Evolutionary conservation across 257 asterid genomes (phyloP), one percentile per base, ranked within the genome.

Genomic region (Capsicum chinense): DNA sequence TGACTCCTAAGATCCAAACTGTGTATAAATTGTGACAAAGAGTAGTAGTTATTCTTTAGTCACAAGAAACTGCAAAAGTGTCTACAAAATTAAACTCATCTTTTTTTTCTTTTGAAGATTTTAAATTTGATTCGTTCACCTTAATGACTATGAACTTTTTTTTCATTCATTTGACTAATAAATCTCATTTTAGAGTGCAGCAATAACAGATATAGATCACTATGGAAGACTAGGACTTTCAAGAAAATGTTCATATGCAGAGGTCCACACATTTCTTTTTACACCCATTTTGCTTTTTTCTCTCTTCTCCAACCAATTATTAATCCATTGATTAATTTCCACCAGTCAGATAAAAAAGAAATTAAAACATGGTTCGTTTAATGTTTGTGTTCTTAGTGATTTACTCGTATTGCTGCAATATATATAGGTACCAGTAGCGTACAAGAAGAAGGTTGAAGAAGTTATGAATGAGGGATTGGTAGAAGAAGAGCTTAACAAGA

Each of bases 151-250:
- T 68, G 16, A 4, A 35, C 12, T 68, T 35, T 35, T 35, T 35
- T 10, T 52, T 21, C 19, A 21, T 16, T 54, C 60, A 26, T 52
- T 26, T 17, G 73, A 59, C 80, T 89, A 73, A 91, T 73, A 56
- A 7, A 37, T 56, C 69, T 13, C 6, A 84, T 81, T 87, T 84
- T 88, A 91, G 92, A 85, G 81, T 90, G 94, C 98, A 95, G 98
- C 97, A 80, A 93, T 95, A 56, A 92, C 98, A 64, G 97, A 93
- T 56, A 90, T 44, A 59, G 97, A 95, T 91, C 95, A 95, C 88
- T 95, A 95, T 26, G 97, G 89, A 44, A 88, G 84, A 69, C 95
- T 93, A 10, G 95, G 96, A 48, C 91, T 95, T 21, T 87, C 60
- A 66, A 84, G 83, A 74, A 90, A 90, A 70, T 95, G 98, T 85